Evolutionary conservation across 2,329 filamentous ascomycete genomes (phyloP), one percentile per base, ranked within the genome.

Genomic region (Sarocladium kiliense): DNA sequence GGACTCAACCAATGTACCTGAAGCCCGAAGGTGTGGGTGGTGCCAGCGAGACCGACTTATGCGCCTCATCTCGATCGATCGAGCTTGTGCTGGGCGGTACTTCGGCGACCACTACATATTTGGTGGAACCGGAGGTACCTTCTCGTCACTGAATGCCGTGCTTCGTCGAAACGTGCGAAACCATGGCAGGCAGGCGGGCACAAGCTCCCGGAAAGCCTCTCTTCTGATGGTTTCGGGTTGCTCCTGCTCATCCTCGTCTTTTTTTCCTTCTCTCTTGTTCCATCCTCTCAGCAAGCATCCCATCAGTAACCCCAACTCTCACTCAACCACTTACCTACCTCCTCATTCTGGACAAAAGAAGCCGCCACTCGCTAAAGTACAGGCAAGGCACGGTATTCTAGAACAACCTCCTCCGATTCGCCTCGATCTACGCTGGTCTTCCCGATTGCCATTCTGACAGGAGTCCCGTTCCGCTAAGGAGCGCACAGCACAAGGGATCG

Each of bases 61-160:
- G 36, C 18, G 44, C 47, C 26, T 18, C 47, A 51, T 51, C 47
- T 51, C 47, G 47, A 51, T 51, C 47, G 47, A 51, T 51, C 47
- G 47, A 10, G 18, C 41, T 7, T 25, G 3, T 14, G 19, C 12
- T 21, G 18, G 39, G 25, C 12, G 44, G 44, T 47, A 47, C 44
- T 6, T 47, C n/a, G 7, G 7, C 9, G 41, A 10, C 21, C 7
- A 18, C 11, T 39, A 16, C 16, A 6, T 9, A 10, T 25, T 25
- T 23, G 3, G 21, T 44, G 21, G 41, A 16, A 18, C 19, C 7
- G 12, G 41, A 9, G 5, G 41, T 44, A 23, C n/a, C 21, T 44
- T 10, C 21, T 44, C 5, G 41, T 44, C 6, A 44, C 23, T 47
- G 3, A 3, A 27, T 4, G 44, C 21, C 23, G 23, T 18, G 21